These are phyloP conservation scores for Suhomyces sp. DNA, from an alignment of 805 yeast species.

Conservation along the genomic window DNA sequence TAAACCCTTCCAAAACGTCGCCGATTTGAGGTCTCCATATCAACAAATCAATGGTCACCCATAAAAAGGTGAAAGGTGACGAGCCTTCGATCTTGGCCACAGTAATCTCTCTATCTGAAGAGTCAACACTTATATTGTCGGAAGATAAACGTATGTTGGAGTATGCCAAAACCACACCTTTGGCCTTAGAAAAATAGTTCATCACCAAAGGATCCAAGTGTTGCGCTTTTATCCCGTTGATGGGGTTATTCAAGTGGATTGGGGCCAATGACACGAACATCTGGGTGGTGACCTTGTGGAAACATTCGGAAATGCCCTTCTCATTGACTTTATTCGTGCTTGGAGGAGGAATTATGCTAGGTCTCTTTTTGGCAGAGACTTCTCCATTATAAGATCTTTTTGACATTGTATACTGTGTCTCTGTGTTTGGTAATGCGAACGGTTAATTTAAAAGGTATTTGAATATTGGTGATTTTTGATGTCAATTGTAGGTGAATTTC, in stretches of 20 bases:
- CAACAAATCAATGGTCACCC: conserved; percentile 81
- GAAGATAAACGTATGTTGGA: conserved; percentile 56
- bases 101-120: conserved; percentile 38
- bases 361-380: conserved; percentile 7
- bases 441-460: no score
- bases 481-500: no score
- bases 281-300: conserved; percentile 56
- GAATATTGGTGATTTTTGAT: no score
- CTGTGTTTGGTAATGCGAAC: no score
- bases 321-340: conserved; percentile 33
- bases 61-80: conserved; percentile 83
- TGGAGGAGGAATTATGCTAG: conserved; percentile 3
- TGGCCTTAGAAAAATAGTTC: conserved; percentile 69
- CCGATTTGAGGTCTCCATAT: conserved; percentile 92
- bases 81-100: conserved; percentile 72
- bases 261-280: conserved; percentile 91
- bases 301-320: conserved; percentile 65
- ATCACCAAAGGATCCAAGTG: conserved; percentile 88
- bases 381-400: conserved; percentile 7
- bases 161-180: conserved; percentile 85
- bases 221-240: conserved; percentile 79
- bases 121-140: conserved; percentile 39
- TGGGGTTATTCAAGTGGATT: conserved; percentile 61
- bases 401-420: conserved; percentile 1
- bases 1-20: conserved; percentile 80